Evolutionary conservation across 2,329 filamentous ascomycete genomes (phyloP), one percentile per base, ranked within the genome.

Genomic region (Amesomyces nigricolor): DNA sequence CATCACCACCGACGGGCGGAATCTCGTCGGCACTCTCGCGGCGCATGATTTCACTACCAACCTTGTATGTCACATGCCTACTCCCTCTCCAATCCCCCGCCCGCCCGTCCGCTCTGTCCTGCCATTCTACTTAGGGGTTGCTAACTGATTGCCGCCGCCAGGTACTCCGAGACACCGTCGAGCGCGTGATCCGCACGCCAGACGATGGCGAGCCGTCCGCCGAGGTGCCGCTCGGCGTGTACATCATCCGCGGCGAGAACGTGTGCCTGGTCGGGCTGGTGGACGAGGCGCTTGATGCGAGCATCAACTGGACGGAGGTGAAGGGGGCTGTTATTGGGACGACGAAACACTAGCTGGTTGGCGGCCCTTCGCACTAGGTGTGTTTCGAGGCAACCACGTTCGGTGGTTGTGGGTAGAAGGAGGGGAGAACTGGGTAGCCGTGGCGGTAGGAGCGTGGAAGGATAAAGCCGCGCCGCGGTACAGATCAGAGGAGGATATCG

Each of bases 31-130:
- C 57, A 91, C 80, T 2, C 83, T 99, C 52, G 78, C 92, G 47
- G 89, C 88, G 44, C 91, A 87, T 68, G 94, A 99, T 71, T 86
- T 96, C 72, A 84, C 87, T 66, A 97, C 94, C 63, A 99, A 99
- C 72, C 76, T 99, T 60, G 83, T 85, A 72, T 58, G 74, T 62
- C 22, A n/a, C 43, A 47, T 30, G 44, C 44, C 19, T 22, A 26
- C 4, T 26, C 14, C 13, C 22, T 17, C n/a, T 13, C 13, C 42
- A 40, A 9, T 30, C 11, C 14, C 40, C 2, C 4, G 10, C 11
- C 14, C 13, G 3, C 43, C 10, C 38, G 13, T 11, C n/a, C 16
- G 17, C 3, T 11, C 40, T 16, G 16, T 17, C 5, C 6, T 11
- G 3, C 3, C 5, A 5, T n/a, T n/a, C n/a, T 22, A 22, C 22